Evolutionary conservation across 2,329 filamentous ascomycete genomes (phyloP), one percentile per base, ranked within the genome.

Genomic region (Lasiodiplodia citricola): DNA sequence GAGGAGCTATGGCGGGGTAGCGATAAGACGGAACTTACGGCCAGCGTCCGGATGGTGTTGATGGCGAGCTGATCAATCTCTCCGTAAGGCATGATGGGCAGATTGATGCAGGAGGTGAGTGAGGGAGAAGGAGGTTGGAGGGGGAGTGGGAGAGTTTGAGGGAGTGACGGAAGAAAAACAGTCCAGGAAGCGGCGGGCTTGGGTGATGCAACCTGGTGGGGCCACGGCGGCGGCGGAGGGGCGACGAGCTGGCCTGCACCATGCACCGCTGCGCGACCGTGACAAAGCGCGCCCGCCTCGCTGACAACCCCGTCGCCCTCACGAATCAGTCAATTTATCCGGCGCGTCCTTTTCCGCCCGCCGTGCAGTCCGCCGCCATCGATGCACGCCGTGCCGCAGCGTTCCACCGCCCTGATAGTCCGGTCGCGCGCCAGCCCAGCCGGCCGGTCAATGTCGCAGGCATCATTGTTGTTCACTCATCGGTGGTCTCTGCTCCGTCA

Each of bases 41-140:
- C 94, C 77, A 99, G 89, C 80, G 93, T 85, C 83, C 96, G 93
- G 87, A 99, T 98, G 83, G 95, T 97, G 91, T 98, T 98, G 86
- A 99, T 93, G 80, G 93, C 92, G 84, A 94, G 89, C 87, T 91
- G 86, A 83, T 99, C 96, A 80, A 90, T 83, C 79, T 98, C 92
- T 82, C 88, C 87, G 88, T 92, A 97, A 83, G 90, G 90, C 95
- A 98, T 98, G 78, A 81, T 88, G 80, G 83, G 82, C 74, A 52
- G 74, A 74, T 58, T 68, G 68, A 64, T 64, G 64, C 52, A 56
- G 35, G 38, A 41, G 21, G 35, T 56, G 56, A 35, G 41, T n/a
- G 52, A 21, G 74, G 71, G 70, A 69, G 28, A 70, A 68, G 70
- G 60, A 51, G 44, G 57, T 21, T 41, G 25, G 51, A 58, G 65